Evolutionary conservation across 192 early-diverging fungal species (phyloP).

Genomic region (Spizellomyces punctatus): DNA sequence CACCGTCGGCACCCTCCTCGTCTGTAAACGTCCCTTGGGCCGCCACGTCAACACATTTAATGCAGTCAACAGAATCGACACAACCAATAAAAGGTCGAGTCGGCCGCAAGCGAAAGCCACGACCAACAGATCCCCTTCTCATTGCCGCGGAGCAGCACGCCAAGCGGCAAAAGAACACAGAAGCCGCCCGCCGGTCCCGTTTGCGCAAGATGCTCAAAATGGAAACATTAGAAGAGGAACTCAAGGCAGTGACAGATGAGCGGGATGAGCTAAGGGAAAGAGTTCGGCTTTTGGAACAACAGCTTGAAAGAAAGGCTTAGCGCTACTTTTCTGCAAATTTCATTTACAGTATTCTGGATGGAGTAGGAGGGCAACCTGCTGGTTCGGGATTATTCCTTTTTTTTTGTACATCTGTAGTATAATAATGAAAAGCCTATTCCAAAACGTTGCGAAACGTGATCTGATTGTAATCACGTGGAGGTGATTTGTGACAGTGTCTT

Average conservation of each 20-base stretch:
- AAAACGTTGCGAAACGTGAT: too few relatives aligned
- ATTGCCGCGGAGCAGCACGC: conserved; percentile 33
- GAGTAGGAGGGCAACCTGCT: too few relatives aligned
- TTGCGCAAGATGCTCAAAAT: conserved; percentile 82
- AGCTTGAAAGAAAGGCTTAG: neutral
- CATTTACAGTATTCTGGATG: neutral
- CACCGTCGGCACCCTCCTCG: conserved; percentile 1
- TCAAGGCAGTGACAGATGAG: conserved; percentile 57
- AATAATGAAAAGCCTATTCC: too few relatives aligned
- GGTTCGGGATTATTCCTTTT: too few relatives aligned
- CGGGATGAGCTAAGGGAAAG: conserved; percentile 21
- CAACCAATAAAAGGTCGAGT: neutral
- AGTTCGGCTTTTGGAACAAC: conserved; percentile 2
- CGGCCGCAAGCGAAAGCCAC: conserved; percentile 49
- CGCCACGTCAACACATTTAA: neutral
- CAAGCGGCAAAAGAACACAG: conserved; percentile 70
- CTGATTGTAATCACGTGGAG: too few relatives aligned
- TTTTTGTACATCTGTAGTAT: too few relatives aligned
- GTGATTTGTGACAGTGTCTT: too few relatives aligned
- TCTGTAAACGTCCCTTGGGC: neutral
- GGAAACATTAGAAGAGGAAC: conserved; percentile 73
- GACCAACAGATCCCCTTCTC: conserved; percentile 36
- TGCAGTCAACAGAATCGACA: neutral
- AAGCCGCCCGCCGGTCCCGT: conserved; percentile 90
- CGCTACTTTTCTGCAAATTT: neutral